Evolutionary conservation across 257 asterid species (phyloP), one percentile per base, ranked within the genome.

Genomic region (Perilla frutescens): DNA sequence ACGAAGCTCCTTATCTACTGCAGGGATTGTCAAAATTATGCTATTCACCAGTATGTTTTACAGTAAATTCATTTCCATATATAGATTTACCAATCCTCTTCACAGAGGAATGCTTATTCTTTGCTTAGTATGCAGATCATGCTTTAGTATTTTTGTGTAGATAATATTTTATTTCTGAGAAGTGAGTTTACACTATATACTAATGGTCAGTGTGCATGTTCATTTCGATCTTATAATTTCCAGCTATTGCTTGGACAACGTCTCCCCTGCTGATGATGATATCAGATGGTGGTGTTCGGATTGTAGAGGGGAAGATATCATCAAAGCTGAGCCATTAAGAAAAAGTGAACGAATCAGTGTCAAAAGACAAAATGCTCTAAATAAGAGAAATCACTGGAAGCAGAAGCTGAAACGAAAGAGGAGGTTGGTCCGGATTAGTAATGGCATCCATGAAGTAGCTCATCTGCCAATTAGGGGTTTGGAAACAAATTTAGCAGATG

Each of bases 11-110:
- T 76, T 41, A 54, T 76, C 76, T 76, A 51, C 80, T 76, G 80
- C 71, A 76, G 59, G 59, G 62, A 44, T 51, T 76, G 81, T 11
- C 43, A 6, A 43, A 55, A 70, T 34, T 76, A 61, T 51, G 72
- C 76, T 61, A 62, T 76, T 70, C 81, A 76, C 65, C 47, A 55
- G 81, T 76, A 76, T 62, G 72, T 76, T 32, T 51, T 20, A n/a
- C 36, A 13, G 11, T 39, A 50, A 31, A 44, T 26, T 51, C 41
- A 50, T 70, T 76, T 31, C 39, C 45, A 29, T 29, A 8, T 26
- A 11, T 29, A 5, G 60, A 15, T 45, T 32, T 43, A 4, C 12
- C 7, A 5, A 15, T 56, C 14, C 20, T n/a, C 47, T 66, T 11
- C 11, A 9, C 43, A 37, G 8, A 12, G 50, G 78, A 34, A 8